Percentiles rank a stretch among this genome's conserved stretches.
phyloP scores from a whole-genome alignment of 306 rosid species.

The Cicer arietinum region DNA sequence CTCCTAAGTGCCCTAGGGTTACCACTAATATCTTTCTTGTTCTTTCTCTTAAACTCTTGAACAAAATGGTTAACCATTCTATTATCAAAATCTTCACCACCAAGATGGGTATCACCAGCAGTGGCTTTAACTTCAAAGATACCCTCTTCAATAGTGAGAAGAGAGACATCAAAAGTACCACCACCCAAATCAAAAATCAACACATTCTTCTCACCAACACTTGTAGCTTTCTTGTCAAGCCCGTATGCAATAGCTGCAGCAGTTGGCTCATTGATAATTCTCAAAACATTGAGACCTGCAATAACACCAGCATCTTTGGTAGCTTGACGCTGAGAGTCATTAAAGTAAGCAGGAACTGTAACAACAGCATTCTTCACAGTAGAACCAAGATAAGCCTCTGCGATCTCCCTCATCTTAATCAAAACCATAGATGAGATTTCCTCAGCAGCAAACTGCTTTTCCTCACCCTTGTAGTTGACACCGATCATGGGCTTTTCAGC shows the following conservation, averaged over 20 bases:
- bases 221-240: slow-evolving; percentile 67
- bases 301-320: slow-evolving; percentile 78
- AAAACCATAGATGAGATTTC: slow-evolving; percentile 79
- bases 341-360: slow-evolving; percentile 84
- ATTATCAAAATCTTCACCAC: slow-evolving; percentile 86
- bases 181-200: slow-evolving; percentile 72
- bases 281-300: slow-evolving; percentile 70
- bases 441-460: slow-evolving; percentile 66
- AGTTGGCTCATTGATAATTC: slow-evolving; percentile 75
- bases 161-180: slow-evolving; percentile 73
- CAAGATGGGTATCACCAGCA: slow-evolving; percentile 82
- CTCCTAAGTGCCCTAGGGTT: slow-evolving; percentile 78
- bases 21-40: slow-evolving; percentile 71
- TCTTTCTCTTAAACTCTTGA: slow-evolving; percentile 80
- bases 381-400: slow-evolving; percentile 76
- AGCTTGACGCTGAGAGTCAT: slow-evolving; percentile 76
- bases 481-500: slow-evolving; percentile 72
- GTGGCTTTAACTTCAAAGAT: slow-evolving; percentile 78
- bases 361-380: slow-evolving; percentile 78
- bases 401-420: slow-evolving; percentile 83
- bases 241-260: slow-evolving; percentile 79
- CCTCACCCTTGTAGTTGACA: slow-evolving; percentile 68
- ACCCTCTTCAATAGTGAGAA: slow-evolving; percentile 76
- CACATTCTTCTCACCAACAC: slow-evolving; percentile 69
- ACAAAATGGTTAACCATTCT: slow-evolving; percentile 84